Percentiles rank a stretch among this genome's conserved stretches.
Conservation (phyloP, 345 rosid species). For the Boechera stricta region DNA sequence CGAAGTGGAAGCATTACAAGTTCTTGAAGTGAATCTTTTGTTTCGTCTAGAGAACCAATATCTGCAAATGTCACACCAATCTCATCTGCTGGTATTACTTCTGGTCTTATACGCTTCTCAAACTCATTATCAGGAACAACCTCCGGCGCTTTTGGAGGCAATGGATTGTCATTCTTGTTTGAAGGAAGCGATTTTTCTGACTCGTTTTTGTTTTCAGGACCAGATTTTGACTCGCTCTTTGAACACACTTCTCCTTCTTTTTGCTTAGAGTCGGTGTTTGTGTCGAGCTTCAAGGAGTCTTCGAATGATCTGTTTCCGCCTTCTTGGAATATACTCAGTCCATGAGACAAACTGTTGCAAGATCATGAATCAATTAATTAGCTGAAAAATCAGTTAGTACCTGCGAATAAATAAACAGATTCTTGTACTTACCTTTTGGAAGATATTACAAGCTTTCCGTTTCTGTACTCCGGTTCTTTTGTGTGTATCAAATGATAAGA, state of each 20-base stretch:
- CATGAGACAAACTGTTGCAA: slow-evolving; percentile 87
- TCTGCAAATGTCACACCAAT: slow-evolving; percentile 97
- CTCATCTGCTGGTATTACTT: slow-evolving; percentile 92
- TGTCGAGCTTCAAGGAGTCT: slow-evolving; percentile 74
- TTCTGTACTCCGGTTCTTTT: slow-evolving; percentile 84
- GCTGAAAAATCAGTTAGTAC: background rate
- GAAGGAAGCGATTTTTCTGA: slow-evolving; percentile 64
- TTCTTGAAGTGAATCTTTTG: slow-evolving; percentile 94
- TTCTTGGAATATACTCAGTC: slow-evolving; percentile 87
- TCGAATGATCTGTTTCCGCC: slow-evolving; percentile 65
- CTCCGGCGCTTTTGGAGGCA: slow-evolving; percentile 73
- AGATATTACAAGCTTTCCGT: slow-evolving; percentile 95
- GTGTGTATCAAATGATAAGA: slow-evolving; percentile 78
- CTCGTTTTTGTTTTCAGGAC: slow-evolving; percentile 64
- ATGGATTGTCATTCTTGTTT: slow-evolving; percentile 69
- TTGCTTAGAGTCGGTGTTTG: slow-evolving; percentile 73
- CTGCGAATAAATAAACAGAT: background rate
- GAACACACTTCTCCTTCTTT: slow-evolving; percentile 58
- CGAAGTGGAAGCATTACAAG: slow-evolving; percentile 98
- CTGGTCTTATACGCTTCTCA: slow-evolving; percentile 93
- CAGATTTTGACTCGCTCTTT: slow-evolving; percentile 65
- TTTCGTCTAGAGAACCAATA: slow-evolving; percentile 90
- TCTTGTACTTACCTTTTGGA: slow-evolving; percentile 64
- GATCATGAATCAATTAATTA: slow-evolving; percentile 19
- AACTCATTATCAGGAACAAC: slow-evolving; percentile 91